Evolutionary conservation across 805 yeast species (phyloP).

Genomic region (Cyberlindnera mississippiensis): DNA sequence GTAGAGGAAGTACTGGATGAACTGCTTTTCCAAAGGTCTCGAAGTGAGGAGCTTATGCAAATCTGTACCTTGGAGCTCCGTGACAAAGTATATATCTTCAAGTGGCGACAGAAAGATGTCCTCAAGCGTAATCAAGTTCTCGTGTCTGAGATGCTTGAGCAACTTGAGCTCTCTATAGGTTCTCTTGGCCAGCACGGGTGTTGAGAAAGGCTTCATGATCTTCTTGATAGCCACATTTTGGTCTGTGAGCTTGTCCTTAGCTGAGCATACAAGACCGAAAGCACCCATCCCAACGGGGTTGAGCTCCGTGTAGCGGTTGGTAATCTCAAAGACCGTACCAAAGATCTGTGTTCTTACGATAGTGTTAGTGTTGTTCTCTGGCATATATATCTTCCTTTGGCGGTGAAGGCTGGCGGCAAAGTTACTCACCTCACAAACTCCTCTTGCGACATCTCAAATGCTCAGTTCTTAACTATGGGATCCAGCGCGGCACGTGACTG

Average conservation of each 20-base stretch:
- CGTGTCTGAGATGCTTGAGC: slow-evolving; percentile 90
- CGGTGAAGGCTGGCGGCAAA: too few relatives aligned
- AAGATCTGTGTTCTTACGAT: slow-evolving; percentile 87
- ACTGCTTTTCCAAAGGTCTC: slow-evolving; percentile 92
- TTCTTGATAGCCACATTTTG: slow-evolving; percentile 97
- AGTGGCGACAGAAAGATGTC: slow-evolving; percentile 92
- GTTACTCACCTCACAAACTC: slow-evolving; percentile 13
- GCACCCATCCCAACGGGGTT: slow-evolving; percentile 99
- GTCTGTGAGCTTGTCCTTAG: slow-evolving; percentile 82
- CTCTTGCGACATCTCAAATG: slow-evolving; percentile 27
- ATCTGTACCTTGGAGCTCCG: slow-evolving; percentile 96
- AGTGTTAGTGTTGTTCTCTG: slow-evolving; percentile 7
- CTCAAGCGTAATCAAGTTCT: slow-evolving; percentile 86
- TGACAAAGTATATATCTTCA: slow-evolving; percentile 94
- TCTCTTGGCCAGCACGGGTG: slow-evolving; percentile 92
- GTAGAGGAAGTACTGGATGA: slow-evolving; percentile 93
- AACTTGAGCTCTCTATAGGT: slow-evolving; percentile 94
- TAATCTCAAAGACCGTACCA: slow-evolving; percentile 92
- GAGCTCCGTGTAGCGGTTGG: slow-evolving; percentile 82
- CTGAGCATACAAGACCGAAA: slow-evolving; percentile 96
- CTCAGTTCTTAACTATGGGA: too few relatives aligned
- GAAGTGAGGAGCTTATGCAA: slow-evolving; percentile 86
- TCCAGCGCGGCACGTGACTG: too few relatives aligned
- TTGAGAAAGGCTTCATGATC: slow-evolving; percentile 95
- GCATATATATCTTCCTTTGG: too few relatives aligned